These are phyloP conservation scores for Boechera stricta DNA, from an alignment of 345 rosid species.

Conservation along the genomic window DNA sequence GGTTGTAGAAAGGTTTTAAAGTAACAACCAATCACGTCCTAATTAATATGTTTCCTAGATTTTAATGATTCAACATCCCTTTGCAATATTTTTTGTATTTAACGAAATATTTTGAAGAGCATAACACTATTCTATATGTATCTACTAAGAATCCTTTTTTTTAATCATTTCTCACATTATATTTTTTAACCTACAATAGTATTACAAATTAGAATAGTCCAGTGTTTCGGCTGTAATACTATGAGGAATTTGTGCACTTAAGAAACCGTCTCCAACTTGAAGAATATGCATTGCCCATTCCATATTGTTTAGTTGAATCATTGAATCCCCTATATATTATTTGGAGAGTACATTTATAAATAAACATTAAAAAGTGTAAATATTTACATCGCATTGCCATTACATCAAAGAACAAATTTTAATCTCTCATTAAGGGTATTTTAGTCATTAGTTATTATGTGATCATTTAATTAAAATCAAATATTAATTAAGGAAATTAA, in stretches of 20 bases:
- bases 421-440: too few relatives aligned
- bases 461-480: too few relatives aligned
- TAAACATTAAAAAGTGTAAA: too few relatives aligned
- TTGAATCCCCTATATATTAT: background rate
- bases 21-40: too few relatives aligned
- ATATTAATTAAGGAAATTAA: too few relatives aligned
- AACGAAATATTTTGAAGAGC: background rate
- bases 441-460: too few relatives aligned
- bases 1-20: too few relatives aligned
- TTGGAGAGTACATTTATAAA: too few relatives aligned
- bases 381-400: too few relatives aligned
- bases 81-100: background rate
- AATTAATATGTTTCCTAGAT: conserved; percentile 14
- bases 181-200: background rate
- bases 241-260: background rate
- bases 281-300: background rate
- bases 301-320: background rate
- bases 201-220: background rate
- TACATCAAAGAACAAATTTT: too few relatives aligned
- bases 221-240: background rate
- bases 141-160: background rate
- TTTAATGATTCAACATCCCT: background rate
- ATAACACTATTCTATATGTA: background rate
- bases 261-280: too few relatives aligned
- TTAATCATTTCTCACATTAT: background rate